phyloP scores from a whole-genome alignment of 2,329 filamentous ascomycete species.

The Septoria petroselini region DNA sequence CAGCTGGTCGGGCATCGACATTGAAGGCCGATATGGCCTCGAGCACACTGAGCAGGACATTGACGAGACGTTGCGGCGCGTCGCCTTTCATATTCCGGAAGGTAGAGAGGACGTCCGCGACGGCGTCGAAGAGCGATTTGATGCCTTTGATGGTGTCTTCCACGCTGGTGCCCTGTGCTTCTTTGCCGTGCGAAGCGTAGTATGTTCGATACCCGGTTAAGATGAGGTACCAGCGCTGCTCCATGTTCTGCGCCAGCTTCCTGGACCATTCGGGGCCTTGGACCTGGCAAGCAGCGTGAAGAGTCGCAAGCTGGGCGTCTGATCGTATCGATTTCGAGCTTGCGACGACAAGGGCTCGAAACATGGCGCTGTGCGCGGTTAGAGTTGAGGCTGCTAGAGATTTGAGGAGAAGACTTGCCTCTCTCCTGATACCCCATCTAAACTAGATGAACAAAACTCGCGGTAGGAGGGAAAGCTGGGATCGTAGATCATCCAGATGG shows the following conservation, averaged over 20 bases:
- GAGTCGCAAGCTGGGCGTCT: not conserved
- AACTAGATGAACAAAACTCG: slow-evolving; percentile 3
- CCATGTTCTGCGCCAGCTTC: slow-evolving; percentile 9
- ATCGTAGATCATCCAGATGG: slow-evolving; percentile 9
- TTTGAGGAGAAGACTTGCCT: not conserved
- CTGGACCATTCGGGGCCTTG: slow-evolving; percentile 13
- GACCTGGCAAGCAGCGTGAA: slow-evolving; percentile 7
- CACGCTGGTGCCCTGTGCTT: slow-evolving; percentile 11
- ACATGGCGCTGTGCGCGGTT: slow-evolving; percentile 10
- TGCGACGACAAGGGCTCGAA: not conserved
- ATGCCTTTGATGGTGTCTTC: slow-evolving; percentile 17
- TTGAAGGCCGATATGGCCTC: not conserved
- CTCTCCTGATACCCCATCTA: slow-evolving; percentile 5
- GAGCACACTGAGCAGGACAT: slow-evolving; percentile 10
- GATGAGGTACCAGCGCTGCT: slow-evolving; percentile 10
- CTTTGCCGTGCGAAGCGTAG: not conserved
- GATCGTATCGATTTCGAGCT: slow-evolving; percentile 4
- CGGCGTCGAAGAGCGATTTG: slow-evolving; percentile 13
- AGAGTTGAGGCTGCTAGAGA: not conserved
- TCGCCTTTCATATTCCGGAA: slow-evolving; percentile 10
- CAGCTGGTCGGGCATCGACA: not conserved
- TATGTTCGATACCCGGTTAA: slow-evolving; percentile 2
- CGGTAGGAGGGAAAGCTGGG: slow-evolving; percentile 6
- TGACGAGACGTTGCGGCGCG: slow-evolving; percentile 6
- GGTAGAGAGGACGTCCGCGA: slow-evolving; percentile 12